Percentiles rank a stretch among this genome's conserved stretches.
Evolutionary conservation across 805 yeast species (phyloP).

Genomic region (Wickerhamiella alocasiicola): DNA sequence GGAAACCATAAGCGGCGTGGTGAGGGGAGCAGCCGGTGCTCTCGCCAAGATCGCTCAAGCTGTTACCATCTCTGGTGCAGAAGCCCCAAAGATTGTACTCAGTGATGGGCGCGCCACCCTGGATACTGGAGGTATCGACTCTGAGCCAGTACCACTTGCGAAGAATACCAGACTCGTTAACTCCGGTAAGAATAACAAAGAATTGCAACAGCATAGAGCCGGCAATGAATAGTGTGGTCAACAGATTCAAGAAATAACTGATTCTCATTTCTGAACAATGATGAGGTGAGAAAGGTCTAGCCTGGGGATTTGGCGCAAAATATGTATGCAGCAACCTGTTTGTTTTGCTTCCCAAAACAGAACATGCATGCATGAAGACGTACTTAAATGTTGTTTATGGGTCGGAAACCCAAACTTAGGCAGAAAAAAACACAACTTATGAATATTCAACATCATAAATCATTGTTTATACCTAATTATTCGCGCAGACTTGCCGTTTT

Average conservation of each 20-base stretch:
- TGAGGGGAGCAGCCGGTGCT: slow-evolving; percentile 41
- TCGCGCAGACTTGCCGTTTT: too few species aligned
- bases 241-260: slow-evolving; percentile 3
- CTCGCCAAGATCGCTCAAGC: slow-evolving; percentile 33
- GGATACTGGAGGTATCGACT: slow-evolving; percentile 53
- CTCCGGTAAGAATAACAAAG: slow-evolving; percentile 58
- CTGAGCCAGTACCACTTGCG: slow-evolving; percentile 65
- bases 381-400: too few species aligned
- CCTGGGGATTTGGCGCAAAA: neutral
- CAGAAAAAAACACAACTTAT: too few species aligned
- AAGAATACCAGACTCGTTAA: slow-evolving; percentile 39
- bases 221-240: slow-evolving; percentile 28
- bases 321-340: slow-evolving; percentile 11
- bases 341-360: slow-evolving; percentile 10
- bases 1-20: slow-evolving; percentile 70
- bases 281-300: neutral
- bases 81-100: slow-evolving; percentile 79
- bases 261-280: slow-evolving; percentile 3
- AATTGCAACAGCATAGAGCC: slow-evolving; percentile 43
- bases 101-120: slow-evolving; percentile 33
- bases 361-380: slow-evolving; percentile 7
- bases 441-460: too few species aligned
- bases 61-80: slow-evolving; percentile 37
- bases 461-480: too few species aligned
- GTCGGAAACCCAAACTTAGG: too few species aligned